Percentiles rank a stretch among this genome's conserved stretches.
These are phyloP conservation scores for Phytopythium litorale DNA, from an alignment of 352 stramenopile species.

Conservation along the genomic window DNA sequence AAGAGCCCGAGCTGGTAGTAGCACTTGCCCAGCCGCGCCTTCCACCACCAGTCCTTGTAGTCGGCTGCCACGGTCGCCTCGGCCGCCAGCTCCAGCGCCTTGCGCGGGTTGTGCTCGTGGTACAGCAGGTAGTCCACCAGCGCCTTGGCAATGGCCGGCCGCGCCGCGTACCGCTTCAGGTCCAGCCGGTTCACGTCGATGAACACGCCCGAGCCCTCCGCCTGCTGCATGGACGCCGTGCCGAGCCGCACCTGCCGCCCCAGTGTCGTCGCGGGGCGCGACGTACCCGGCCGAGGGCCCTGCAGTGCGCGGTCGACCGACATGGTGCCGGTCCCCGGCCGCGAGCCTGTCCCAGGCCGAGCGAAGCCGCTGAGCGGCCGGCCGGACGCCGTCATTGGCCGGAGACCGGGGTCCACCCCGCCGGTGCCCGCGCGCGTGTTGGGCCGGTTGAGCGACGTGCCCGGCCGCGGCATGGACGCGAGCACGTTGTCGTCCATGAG, in stretches of 20 bases:
- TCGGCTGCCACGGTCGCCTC: constrained; percentile 85
- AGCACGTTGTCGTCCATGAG: constrained; percentile 93
- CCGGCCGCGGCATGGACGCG: constrained; percentile 79
- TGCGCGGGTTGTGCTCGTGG: constrained; percentile 91
- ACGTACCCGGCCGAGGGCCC: constrained; percentile 72
- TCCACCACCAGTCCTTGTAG: constrained; percentile 96
- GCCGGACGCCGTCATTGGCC: constrained; percentile 82
- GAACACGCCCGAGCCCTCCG: constrained; percentile 62
- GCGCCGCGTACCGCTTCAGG: constrained; percentile 86
- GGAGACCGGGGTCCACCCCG: constrained; percentile 60
- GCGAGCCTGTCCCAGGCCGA: constrained; percentile 70
- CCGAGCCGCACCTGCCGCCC: constrained; percentile 88
- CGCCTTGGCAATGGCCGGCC: constrained; percentile 82
- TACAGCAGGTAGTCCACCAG: constrained; percentile 92
- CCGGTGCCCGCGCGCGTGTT: constrained; percentile 42
- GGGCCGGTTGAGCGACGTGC: constrained; percentile 87
- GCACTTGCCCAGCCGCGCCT: constrained; percentile 91
- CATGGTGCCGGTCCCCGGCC: constrained; percentile 63
- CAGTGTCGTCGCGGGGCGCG: constrained; percentile 84
- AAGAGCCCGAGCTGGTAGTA: constrained; percentile 94
- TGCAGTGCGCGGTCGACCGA: constrained; percentile 76
- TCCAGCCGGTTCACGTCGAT: constrained; percentile 91
- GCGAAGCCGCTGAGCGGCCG: constrained; percentile 87
- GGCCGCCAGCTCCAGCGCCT: constrained; percentile 89
- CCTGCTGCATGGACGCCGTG: constrained; percentile 85